These are phyloP conservation scores for Fusarium citri DNA, from an alignment of 2,329 filamentous ascomycete species.

Conservation along the genomic window DNA sequence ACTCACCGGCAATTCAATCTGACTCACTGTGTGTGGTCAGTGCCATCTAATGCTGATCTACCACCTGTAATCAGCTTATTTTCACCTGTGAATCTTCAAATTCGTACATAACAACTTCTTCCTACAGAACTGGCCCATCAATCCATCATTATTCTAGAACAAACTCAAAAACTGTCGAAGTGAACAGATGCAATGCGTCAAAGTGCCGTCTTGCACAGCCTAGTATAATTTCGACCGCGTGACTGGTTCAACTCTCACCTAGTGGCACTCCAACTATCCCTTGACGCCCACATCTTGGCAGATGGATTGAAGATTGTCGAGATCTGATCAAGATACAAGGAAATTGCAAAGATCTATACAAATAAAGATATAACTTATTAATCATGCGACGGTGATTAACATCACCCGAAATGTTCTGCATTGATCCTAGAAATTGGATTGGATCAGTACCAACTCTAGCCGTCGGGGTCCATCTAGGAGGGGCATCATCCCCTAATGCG, in stretches of 20 bases:
- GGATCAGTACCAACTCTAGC: conserved; percentile 14
- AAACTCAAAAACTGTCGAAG: not conserved
- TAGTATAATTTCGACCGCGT: conserved; percentile 22
- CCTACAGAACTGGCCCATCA: too few relatives aligned
- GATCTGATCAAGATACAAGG: not conserved
- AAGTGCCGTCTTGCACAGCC: conserved; percentile 20
- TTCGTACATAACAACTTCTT: too few relatives aligned
- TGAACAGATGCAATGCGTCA: not conserved
- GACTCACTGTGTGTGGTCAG: not conserved
- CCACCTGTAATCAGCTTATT: not conserved
- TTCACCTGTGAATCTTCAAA: not conserved
- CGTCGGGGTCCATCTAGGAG: conserved; percentile 29
- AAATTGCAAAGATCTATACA: not conserved
- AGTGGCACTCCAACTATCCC: conserved; percentile 24
- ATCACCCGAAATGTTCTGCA: conserved; percentile 10
- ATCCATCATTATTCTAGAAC: not conserved
- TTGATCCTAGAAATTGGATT: conserved; percentile 10
- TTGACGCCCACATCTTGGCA: conserved; percentile 22
- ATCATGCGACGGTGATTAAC: not conserved
- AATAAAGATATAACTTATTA: not conserved
- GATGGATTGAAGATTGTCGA: conserved; percentile 7
- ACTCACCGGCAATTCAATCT: not conserved
- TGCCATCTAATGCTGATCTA: not conserved
- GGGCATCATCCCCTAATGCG: conserved; percentile 35
- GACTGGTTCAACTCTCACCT: conserved; percentile 15